These are phyloP conservation scores for Arthrobotrys megalospora DNA, from an alignment of 2,329 filamentous ascomycete genomes.

Conservation along the genomic window DNA sequence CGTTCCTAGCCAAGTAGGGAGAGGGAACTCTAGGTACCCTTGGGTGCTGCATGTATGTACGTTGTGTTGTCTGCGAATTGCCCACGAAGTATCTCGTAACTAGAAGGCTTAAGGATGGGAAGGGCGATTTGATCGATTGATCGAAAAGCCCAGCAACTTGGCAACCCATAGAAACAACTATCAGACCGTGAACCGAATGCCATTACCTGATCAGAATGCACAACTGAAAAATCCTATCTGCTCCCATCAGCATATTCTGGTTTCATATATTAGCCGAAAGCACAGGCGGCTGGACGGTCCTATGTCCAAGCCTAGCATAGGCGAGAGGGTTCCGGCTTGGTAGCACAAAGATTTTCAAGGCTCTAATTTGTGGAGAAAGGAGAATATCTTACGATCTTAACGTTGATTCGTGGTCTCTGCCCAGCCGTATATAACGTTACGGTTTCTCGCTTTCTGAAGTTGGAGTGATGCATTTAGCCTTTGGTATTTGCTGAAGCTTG, in stretches of 20 bases:
- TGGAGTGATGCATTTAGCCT: conserved; percentile 29
- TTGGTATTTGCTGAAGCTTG: background rate
- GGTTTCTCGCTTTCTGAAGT: conserved; percentile 5
- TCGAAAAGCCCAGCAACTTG: background rate
- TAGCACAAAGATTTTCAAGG: conserved; percentile 15
- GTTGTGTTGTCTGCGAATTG: too few species aligned
- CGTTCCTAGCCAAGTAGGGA: too few species aligned
- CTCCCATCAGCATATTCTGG: conserved; percentile 18
- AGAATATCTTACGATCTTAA: conserved; percentile 32
- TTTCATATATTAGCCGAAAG: conserved; percentile 41
- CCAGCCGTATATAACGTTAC: conserved; percentile 34
- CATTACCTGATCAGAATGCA: conserved; percentile 22
- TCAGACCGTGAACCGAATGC: background rate
- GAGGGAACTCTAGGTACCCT: too few species aligned
- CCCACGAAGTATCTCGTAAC: too few species aligned
- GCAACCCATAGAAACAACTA: background rate
- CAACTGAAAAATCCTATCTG: background rate
- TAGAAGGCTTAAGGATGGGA: background rate
- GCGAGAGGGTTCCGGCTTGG: conserved; percentile 36
- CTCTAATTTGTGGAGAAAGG: conserved; percentile 4
- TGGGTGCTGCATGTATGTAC: too few species aligned
- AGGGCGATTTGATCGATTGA: background rate
- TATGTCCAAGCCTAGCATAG: background rate
- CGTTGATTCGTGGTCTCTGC: background rate
- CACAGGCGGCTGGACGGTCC: conserved; percentile 21